These are phyloP conservation scores for Gleditsia sinensis DNA, from an alignment of 306 rosid genomes.

Conservation along the genomic window DNA sequence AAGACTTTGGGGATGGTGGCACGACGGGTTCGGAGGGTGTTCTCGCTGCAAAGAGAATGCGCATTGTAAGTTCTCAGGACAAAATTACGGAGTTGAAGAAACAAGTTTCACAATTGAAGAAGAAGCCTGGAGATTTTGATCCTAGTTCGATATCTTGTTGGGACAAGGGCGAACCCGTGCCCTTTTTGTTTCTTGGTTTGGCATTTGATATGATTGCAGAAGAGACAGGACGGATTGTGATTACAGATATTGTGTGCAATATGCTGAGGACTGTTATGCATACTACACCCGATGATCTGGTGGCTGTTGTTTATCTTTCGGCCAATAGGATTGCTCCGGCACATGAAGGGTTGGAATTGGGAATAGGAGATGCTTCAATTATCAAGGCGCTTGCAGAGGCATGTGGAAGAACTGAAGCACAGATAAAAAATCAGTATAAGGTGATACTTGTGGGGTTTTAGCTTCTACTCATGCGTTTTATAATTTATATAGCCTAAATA, in stretches of 20 bases:
- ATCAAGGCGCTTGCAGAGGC: conserved; percentile 86
- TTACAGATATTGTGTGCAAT: conserved; percentile 82
- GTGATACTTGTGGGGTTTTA: conserved; percentile 33
- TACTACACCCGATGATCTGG: conserved; percentile 70
- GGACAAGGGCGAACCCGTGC: conserved; percentile 69
- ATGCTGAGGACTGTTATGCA: conserved; percentile 78
- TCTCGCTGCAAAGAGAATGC: conserved; percentile 38
- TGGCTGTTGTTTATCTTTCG: conserved; percentile 63
- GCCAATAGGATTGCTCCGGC: conserved; percentile 78
- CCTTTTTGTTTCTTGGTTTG: conserved; percentile 63
- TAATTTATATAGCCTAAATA: neutral
- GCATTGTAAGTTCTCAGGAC: conserved; percentile 31
- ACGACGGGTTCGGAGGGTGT: neutral
- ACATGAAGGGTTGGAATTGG: conserved; percentile 76
- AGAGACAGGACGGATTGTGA: conserved; percentile 68
- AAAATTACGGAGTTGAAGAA: conserved; percentile 54
- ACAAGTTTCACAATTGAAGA: conserved; percentile 48
- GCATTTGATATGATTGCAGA: conserved; percentile 60
- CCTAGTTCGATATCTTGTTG: conserved; percentile 55
- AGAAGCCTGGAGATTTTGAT: conserved; percentile 64
- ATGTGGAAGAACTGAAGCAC: conserved; percentile 66
- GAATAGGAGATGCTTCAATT: conserved; percentile 86
- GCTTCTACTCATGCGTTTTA: neutral
- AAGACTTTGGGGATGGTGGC: conserved; percentile 16
- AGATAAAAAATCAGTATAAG: conserved; percentile 72